phyloP scores from a whole-genome alignment of 805 yeast species.

The Teunomyces gatunensis region DNA sequence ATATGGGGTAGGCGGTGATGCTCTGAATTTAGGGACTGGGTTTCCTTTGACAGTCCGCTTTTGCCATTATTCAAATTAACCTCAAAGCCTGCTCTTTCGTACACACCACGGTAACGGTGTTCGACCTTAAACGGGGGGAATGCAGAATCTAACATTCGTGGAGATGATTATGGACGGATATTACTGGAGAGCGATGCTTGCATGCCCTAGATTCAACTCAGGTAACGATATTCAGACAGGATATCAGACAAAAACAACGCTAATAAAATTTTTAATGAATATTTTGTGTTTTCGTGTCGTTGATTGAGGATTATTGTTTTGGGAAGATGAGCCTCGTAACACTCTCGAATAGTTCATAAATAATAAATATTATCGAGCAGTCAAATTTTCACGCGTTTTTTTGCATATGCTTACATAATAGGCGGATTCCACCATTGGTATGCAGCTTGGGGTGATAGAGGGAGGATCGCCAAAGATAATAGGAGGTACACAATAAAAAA shows the following conservation, averaged over 20 bases:
- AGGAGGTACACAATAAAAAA: too few species aligned
- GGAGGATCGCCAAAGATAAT: too few species aligned
- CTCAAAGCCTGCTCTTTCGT: slow-evolving; percentile 83
- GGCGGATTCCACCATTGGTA: too few species aligned
- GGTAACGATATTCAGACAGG: neutral
- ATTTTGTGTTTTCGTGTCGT: slow-evolving; percentile 1
- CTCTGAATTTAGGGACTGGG: slow-evolving; percentile 8
- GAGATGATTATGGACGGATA: slow-evolving; percentile 17
- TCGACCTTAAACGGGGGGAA: slow-evolving; percentile 71
- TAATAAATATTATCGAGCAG: neutral
- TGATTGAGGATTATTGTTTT: neutral
- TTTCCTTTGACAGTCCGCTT: slow-evolving; percentile 7
- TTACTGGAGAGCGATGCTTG: slow-evolving; percentile 21
- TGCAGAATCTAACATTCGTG: slow-evolving; percentile 42
- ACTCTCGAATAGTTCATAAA: neutral
- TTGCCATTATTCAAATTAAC: slow-evolving; percentile 15
- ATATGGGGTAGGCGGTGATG: neutral
- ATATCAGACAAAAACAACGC: slow-evolving; percentile 1
- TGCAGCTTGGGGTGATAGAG: too few species aligned
- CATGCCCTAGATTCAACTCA: slow-evolving; percentile 6
- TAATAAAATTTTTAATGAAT: neutral
- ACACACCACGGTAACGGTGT: slow-evolving; percentile 62
- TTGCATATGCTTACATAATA: neutral
- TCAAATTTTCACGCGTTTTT: slow-evolving; percentile 1
- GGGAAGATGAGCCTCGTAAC: slow-evolving; percentile 3